These are phyloP conservation scores for Curvularia hawaiiensis DNA, from an alignment of 2,329 filamentous ascomycete genomes.

Conservation along the genomic window DNA sequence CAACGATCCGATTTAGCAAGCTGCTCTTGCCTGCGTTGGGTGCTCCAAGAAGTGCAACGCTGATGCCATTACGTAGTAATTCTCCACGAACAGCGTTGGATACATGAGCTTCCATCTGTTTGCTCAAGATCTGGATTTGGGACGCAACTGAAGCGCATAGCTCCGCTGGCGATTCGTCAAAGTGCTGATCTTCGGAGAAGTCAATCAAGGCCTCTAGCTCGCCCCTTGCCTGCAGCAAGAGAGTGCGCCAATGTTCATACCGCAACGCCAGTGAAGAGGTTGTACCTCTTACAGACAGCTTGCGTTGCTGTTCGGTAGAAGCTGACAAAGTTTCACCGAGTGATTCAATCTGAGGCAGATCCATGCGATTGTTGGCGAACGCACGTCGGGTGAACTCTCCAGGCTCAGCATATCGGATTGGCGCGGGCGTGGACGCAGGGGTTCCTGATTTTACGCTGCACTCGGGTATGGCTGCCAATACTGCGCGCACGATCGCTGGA, in stretches of 20 bases:
- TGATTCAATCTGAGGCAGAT: conserved; percentile 80
- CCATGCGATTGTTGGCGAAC: conserved; percentile 83
- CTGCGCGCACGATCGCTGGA: conserved; percentile 83
- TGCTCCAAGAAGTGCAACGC: conserved; percentile 83
- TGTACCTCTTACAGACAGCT: conserved; percentile 79
- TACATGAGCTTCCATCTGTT: conserved; percentile 71
- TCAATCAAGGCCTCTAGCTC: conserved; percentile 96
- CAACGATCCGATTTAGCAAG: conserved; percentile 86
- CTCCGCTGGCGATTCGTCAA: conserved; percentile 81
- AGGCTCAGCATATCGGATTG: conserved; percentile 85
- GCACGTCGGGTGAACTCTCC: conserved; percentile 95
- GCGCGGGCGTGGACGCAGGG: conserved; percentile 17
- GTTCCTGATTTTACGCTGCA: conserved; percentile 40
- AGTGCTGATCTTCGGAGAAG: conserved; percentile 96
- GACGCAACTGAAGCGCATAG: conserved; percentile 71
- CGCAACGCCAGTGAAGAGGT: conserved; percentile 70
- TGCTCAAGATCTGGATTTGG: conserved; percentile 66
- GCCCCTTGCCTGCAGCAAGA: conserved; percentile 79
- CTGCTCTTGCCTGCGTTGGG: conserved; percentile 97
- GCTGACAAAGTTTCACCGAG: conserved; percentile 65
- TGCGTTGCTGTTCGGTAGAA: conserved; percentile 90
- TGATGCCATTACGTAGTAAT: conserved; percentile 82
- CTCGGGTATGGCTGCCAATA: conserved; percentile 75
- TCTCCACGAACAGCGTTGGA: conserved; percentile 81
- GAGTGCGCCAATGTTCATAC: conserved; percentile 82